A percentile compares a stretch with the other conserved stretches of the same genome.
Conservation (phyloP, 1,139 yeast genomes). For the Diutina rugosa region DNA sequence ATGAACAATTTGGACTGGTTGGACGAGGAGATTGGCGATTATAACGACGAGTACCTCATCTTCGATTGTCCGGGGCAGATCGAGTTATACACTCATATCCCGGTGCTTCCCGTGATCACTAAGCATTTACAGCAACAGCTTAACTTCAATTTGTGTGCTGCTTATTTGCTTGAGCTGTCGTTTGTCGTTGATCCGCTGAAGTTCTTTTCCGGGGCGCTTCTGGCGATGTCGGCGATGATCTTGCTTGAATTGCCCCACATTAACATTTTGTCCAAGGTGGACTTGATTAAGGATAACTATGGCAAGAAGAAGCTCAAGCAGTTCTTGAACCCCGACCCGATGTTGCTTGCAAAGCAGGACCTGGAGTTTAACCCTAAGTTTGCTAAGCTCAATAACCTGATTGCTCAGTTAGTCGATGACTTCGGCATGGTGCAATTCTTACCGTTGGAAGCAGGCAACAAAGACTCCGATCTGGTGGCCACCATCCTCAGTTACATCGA, state of each 20-base stretch:
- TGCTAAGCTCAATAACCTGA: slow-evolving; percentile 59
- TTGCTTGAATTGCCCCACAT: slow-evolving; percentile 89
- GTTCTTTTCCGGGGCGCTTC: slow-evolving; percentile 87
- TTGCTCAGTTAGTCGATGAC: slow-evolving; percentile 86
- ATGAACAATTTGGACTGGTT: slow-evolving; percentile 89
- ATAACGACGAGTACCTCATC: slow-evolving; percentile 81
- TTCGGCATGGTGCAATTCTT: slow-evolving; percentile 97
- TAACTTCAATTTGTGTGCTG: slow-evolving; percentile 82
- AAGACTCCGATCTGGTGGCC: slow-evolving; percentile 63
- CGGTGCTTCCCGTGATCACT: slow-evolving; percentile 80
- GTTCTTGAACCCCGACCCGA: slow-evolving; percentile 85
- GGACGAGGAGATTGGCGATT: slow-evolving; percentile 90
- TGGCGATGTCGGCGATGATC: slow-evolving; percentile 98
- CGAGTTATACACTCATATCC: slow-evolving; percentile 89
- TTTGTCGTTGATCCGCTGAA: slow-evolving; percentile 83
- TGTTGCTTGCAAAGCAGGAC: slow-evolving; percentile 35
- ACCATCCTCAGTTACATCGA: slow-evolving; percentile 86
- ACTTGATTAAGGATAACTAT: slow-evolving; percentile 65
- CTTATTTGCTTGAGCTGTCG: slow-evolving; percentile 87
- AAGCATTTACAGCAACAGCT: slow-evolving; percentile 68
- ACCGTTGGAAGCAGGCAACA: slow-evolving; percentile 66
- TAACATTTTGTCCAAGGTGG: slow-evolving; percentile 76
- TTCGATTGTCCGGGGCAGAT: slow-evolving; percentile 99
- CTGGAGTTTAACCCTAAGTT: slow-evolving; percentile 55
- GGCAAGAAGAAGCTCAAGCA: slow-evolving; percentile 67